phyloP scores from a whole-genome alignment of 2,329 filamentous ascomycete species.

The Colletotrichum aenigma region DNA sequence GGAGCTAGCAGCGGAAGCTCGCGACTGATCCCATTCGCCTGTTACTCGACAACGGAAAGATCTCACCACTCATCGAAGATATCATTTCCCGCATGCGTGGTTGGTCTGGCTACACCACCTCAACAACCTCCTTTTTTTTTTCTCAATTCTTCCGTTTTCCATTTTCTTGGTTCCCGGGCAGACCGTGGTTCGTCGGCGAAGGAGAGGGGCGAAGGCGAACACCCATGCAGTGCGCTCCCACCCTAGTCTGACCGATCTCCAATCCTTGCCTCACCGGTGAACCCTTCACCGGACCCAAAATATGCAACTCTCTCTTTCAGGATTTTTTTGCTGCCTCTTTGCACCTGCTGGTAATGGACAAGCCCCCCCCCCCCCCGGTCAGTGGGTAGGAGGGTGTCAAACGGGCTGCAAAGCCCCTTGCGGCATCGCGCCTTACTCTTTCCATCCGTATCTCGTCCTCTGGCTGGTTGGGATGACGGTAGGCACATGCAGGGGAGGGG shows the following conservation, averaged over 20 bases:
- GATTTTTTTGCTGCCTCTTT: not conserved
- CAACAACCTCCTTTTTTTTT: not conserved
- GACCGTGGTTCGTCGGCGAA: not conserved
- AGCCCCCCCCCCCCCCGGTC: not conserved
- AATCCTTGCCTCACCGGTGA: constrained; percentile 1
- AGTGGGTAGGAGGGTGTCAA: not conserved
- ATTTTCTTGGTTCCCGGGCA: not conserved
- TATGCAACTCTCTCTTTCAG: not conserved
- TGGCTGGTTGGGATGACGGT: not conserved
- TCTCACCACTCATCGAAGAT: not conserved
- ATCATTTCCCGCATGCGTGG: not conserved
- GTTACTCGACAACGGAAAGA: not conserved
- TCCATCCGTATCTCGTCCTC: not conserved
- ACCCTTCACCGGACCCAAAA: not conserved
- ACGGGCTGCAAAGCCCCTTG: not conserved
- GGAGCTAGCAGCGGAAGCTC: not conserved
- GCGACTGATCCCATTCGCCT: not conserved
- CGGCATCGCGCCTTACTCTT: not conserved
- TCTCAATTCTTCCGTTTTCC: not conserved
- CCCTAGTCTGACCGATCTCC: constrained; percentile 11
- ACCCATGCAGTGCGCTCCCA: not conserved
- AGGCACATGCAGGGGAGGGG: not conserved
- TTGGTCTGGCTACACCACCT: not conserved
- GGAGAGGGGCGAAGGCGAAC: not conserved
- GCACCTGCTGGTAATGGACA: not conserved